A percentile compares a stretch with the other conserved stretches of the same genome.
Conservation (phyloP, 768 basidiomycete species). For the Tricholoma sp. region DNA sequence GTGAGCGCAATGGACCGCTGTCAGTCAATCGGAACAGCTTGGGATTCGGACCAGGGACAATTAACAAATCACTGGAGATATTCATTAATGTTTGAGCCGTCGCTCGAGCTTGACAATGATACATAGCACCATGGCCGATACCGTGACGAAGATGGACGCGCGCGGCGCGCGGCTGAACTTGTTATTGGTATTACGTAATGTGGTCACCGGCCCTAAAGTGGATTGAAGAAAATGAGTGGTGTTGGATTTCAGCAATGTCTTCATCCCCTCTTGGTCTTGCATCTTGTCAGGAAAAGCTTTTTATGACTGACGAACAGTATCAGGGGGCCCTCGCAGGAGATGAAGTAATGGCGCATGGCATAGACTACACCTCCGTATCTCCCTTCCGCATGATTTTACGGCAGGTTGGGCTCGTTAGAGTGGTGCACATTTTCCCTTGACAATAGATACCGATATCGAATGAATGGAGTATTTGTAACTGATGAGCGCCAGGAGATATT, state of each 20-base stretch:
- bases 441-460: neutral
- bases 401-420: slow-evolving; percentile 75
- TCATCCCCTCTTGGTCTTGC: slow-evolving; percentile 42
- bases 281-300: slow-evolving; percentile 28
- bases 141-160: no score
- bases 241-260: neutral
- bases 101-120: no score
- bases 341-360: slow-evolving; percentile 86
- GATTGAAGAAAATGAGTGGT: neutral
- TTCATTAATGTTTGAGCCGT: neutral
- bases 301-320: slow-evolving; percentile 35
- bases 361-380: slow-evolving; percentile 88
- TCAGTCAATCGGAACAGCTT: no score
- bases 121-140: no score
- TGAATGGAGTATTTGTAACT: neutral
- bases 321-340: slow-evolving; percentile 81
- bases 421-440: slow-evolving; percentile 60
- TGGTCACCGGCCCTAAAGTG: neutral
- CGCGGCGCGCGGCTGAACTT: no score
- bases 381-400: slow-evolving; percentile 51
- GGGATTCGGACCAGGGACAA: neutral
- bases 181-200: neutral
- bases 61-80: neutral
- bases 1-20: no score
- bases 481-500: neutral